A percentile compares a stretch with the other conserved stretches of the same genome.
These are phyloP conservation scores for Syzygium oleosum DNA, from an alignment of 345 rosid species.

Conservation along the genomic window DNA sequence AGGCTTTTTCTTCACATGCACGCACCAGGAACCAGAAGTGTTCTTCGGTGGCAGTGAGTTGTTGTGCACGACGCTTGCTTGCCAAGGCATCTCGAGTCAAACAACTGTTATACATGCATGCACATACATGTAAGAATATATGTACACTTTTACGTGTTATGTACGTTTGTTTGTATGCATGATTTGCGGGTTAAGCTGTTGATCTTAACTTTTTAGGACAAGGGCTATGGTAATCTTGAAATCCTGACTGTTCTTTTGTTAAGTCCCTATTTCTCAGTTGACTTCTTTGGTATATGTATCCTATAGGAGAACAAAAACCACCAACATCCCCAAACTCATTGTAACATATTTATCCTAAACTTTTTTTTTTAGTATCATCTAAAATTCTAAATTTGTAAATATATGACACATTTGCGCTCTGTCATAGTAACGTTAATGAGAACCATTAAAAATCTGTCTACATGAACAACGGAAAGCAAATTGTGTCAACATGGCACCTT, in stretches of 20 bases:
- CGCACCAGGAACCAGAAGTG: not conserved
- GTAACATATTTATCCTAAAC: too few species aligned
- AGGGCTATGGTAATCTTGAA: not conserved
- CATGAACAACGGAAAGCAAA: too few species aligned
- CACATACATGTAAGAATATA: not conserved
- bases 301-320: too few species aligned
- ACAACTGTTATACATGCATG: not conserved
- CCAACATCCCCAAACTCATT: too few species aligned
- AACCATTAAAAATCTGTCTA: too few species aligned
- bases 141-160: not conserved
- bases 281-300: not conserved
- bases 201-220: not conserved
- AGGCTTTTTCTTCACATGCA: not conserved
- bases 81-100: not conserved
- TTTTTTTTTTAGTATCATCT: too few species aligned
- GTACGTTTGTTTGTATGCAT: not conserved
- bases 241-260: not conserved
- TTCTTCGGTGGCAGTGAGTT: not conserved
- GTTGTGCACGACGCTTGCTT: not conserved
- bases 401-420: too few species aligned
- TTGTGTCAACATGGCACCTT: too few species aligned
- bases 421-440: too few species aligned
- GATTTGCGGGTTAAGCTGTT: not conserved
- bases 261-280: not conserved
- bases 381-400: too few species aligned